Percentiles rank a stretch among this genome's conserved stretches.
phyloP scores from a whole-genome alignment of 2,329 filamentous ascomycete genomes.

The Venturia oleaginea region DNA sequence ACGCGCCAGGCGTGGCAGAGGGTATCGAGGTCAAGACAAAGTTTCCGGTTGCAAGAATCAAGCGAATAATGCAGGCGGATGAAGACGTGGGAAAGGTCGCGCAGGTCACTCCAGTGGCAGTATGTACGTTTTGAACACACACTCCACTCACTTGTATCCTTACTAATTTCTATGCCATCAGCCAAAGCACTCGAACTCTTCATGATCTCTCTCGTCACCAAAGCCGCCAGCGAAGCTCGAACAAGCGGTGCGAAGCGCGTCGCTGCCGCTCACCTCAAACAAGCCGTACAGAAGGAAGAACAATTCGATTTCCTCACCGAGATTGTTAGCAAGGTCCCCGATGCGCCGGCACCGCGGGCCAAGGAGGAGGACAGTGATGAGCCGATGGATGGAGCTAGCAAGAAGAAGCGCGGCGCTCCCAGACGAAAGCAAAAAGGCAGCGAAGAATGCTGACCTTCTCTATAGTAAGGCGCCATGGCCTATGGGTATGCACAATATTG shows the following conservation, averaged over 20 bases:
- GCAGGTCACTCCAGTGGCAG: slow-evolving; percentile 92
- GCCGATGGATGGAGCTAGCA: slow-evolving; percentile 7
- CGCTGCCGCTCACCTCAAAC: slow-evolving; percentile 82
- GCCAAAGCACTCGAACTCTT: slow-evolving; percentile 94
- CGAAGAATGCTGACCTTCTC: not conserved
- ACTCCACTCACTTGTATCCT: not conserved
- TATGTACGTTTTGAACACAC: slow-evolving; percentile 45
- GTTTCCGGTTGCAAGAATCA: slow-evolving; percentile 94
- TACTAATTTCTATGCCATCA: slow-evolving; percentile 25
- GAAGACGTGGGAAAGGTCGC: slow-evolving; percentile 98
- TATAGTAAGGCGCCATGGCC: not conserved
- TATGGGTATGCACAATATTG: too few relatives aligned
- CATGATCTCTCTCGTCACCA: slow-evolving; percentile 89
- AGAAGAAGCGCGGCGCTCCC: slow-evolving; percentile 13
- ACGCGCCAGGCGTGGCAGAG: not conserved
- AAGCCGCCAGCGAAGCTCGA: slow-evolving; percentile 75
- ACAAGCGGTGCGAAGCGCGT: slow-evolving; percentile 82
- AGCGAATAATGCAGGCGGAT: slow-evolving; percentile 98
- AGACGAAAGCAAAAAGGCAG: slow-evolving; percentile 5
- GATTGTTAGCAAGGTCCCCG: slow-evolving; percentile 77
- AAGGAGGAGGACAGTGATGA: slow-evolving; percentile 13
- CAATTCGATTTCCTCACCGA: slow-evolving; percentile 92
- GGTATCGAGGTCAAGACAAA: slow-evolving; percentile 77
- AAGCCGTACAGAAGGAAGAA: slow-evolving; percentile 77
- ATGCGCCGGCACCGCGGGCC: slow-evolving; percentile 38